Evolutionary conservation across 176 grass and related monocot species (phyloP), one percentile per base, ranked within the genome.

Genomic region (Carex cristatella): DNA sequence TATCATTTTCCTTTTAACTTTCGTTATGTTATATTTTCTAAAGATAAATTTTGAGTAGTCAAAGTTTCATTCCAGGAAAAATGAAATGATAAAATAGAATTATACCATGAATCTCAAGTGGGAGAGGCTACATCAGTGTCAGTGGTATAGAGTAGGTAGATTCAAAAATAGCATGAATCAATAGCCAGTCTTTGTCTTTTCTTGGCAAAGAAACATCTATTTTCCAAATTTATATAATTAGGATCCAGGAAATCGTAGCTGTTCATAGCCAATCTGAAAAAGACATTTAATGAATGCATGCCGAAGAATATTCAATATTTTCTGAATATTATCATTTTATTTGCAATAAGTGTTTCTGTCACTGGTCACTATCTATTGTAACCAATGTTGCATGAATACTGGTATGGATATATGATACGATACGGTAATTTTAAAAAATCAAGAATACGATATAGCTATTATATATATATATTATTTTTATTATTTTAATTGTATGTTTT

Each of bases 271-370:
- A 37, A 51, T 83, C 1, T 83, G 81, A 83, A 66, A 82, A 83
- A 1, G 81, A 83, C 81, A 83, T 67, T 69, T 83, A 61, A 67
- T 83, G 67, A 61, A 67, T 83, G 27, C 23, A 57, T 78, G 51
- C 74, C 74, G 28, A 78, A 51, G 28, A 78, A 78, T 78, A 4
- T 15, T 14, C 56, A 33, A 55, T 57, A 49, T 71, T n/a, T 18
- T 56, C 38, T 40, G 38, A 40, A 40, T 40, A 40, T 40, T 40
- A 40, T 40, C 38, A 40, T 40, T 57, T 78, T 78, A 5, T 56
- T 57, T 56, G 48, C 73, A 77, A 78, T 32, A 78, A 78, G 51
- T 78, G 74, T 33, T 78, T 78, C 4, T 55, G 4, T 77, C 73
- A 54, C 0, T 7, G 23, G 11, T 77, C 49, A 1, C 73, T 77